Evolutionary conservation across 2,329 filamentous ascomycete genomes (phyloP).

Genomic region (Cercospora zeina): DNA sequence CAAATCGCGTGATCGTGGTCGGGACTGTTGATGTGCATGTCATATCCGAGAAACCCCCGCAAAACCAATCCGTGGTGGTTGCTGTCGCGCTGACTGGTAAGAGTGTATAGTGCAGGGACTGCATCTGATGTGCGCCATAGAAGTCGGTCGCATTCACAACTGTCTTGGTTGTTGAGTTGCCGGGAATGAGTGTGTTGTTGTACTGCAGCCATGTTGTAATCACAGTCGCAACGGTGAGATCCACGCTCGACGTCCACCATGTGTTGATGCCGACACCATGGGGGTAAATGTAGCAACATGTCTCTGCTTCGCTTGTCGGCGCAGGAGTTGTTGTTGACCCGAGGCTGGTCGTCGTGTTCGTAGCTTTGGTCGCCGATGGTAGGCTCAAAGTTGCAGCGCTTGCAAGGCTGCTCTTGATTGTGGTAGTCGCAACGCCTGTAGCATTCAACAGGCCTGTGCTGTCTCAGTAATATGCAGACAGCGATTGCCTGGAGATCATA

Average conservation of each 20-base stretch:
- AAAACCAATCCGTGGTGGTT: slow-evolving; percentile 6
- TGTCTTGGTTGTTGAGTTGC: slow-evolving; percentile 16
- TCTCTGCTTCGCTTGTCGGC: background rate
- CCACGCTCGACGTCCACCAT: slow-evolving; percentile 21
- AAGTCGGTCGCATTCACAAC: slow-evolving; percentile 12
- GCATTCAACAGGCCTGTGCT: background rate
- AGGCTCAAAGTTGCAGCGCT: background rate
- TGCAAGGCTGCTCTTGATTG: background rate
- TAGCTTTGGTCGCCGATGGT: slow-evolving; percentile 1
- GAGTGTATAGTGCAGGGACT: background rate
- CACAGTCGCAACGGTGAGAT: slow-evolving; percentile 16
- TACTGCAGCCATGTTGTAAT: slow-evolving; percentile 22
- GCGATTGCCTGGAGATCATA: background rate
- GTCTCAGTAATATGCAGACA: background rate
- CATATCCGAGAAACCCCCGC: background rate
- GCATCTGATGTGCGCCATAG: slow-evolving; percentile 9
- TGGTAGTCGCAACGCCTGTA: background rate
- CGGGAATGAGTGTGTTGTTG: slow-evolving; percentile 17
- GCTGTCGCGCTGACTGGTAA: slow-evolving; percentile 2
- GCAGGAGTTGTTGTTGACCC: background rate
- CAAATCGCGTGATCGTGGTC: slow-evolving; percentile 1
- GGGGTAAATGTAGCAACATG: slow-evolving; percentile 20
- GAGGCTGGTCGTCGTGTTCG: background rate
- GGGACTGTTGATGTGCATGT: slow-evolving; percentile 7
- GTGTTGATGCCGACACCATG: slow-evolving; percentile 17